Evolutionary conservation across 1,139 yeast species (phyloP).

Genomic region (Yamadazyma membranifaciens): DNA sequence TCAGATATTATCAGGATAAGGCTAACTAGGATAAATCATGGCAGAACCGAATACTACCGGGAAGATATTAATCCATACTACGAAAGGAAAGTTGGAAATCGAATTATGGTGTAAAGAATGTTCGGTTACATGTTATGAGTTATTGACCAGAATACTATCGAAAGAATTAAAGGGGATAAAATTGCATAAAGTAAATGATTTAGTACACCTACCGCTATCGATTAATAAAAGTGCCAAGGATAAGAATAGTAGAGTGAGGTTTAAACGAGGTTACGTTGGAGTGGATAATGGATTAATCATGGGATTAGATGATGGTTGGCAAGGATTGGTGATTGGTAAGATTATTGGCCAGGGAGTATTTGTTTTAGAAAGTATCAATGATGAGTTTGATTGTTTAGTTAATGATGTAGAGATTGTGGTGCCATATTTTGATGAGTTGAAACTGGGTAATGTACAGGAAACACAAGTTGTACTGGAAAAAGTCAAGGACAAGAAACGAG

Average conservation of each 20-base stretch:
- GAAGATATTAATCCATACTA: slow-evolving; percentile 52
- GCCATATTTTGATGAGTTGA: slow-evolving; percentile 17
- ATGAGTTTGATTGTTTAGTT: slow-evolving; percentile 47
- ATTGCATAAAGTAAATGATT: slow-evolving; percentile 1
- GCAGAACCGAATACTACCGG: slow-evolving; percentile 64
- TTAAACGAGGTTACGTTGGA: slow-evolving; percentile 59
- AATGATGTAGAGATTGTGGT: slow-evolving; percentile 35
- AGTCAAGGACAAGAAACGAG: slow-evolving; percentile 21
- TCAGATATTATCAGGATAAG: too few relatives aligned
- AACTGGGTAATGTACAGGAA: slow-evolving; percentile 18
- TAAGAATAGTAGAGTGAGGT: slow-evolving; percentile 53
- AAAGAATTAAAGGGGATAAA: slow-evolving; percentile 38
- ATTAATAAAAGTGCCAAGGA: slow-evolving; percentile 27
- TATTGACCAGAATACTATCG: slow-evolving; percentile 49
- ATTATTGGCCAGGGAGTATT: slow-evolving; percentile 59
- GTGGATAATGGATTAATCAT: slow-evolving; percentile 4
- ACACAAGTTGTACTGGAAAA: slow-evolving; percentile 20
- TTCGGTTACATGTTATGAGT: slow-evolving; percentile 49
- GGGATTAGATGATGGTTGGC: background rate
- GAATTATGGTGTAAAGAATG: slow-evolving; percentile 74
- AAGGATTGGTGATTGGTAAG: slow-evolving; percentile 48
- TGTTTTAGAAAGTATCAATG: slow-evolving; percentile 52
- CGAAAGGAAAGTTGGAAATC: slow-evolving; percentile 59
- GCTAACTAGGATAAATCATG: too few relatives aligned
- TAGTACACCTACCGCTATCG: background rate